Evolutionary conservation across 2,329 filamentous ascomycete genomes (phyloP).

Genomic region (Curvularia sp.): DNA sequence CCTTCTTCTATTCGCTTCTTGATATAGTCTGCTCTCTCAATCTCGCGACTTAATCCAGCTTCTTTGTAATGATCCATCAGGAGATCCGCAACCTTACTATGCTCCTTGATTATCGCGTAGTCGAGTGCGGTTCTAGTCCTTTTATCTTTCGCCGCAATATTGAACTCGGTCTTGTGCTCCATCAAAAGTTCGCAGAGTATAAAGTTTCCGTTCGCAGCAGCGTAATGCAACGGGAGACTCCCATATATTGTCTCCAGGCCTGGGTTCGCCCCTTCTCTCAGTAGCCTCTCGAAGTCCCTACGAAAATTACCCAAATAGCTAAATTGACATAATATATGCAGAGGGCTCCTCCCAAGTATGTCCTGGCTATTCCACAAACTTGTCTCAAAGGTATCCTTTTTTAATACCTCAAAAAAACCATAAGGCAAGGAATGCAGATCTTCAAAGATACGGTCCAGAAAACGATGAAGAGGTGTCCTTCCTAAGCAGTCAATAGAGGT

Average conservation of each 20-base stretch:
- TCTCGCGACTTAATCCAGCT: too few species aligned
- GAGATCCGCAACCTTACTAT: background rate
- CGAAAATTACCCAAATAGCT: too few species aligned
- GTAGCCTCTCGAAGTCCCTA: background rate
- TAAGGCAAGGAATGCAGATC: too few species aligned
- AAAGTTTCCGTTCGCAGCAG: conserved; percentile 9
- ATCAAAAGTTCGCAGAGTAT: conserved; percentile 7
- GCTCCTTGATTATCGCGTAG: background rate
- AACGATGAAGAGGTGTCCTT: background rate
- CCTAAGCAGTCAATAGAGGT: background rate
- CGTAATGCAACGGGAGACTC: conserved; percentile 22
- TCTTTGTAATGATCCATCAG: too few species aligned
- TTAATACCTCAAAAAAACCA: too few species aligned
- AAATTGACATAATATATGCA: conserved; percentile 17
- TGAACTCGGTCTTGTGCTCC: background rate
- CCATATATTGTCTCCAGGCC: conserved; percentile 6
- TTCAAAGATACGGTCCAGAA: background rate
- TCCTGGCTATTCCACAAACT: background rate
- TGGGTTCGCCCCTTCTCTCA: conserved; percentile 10
- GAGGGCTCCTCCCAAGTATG: conserved; percentile 13
- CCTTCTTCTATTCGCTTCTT: too few species aligned
- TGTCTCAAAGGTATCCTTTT: background rate
- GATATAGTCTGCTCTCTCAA: too few species aligned
- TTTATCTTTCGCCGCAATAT: background rate
- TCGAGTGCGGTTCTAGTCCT: background rate